A percentile compares a stretch with the other conserved stretches of the same genome.
These are phyloP conservation scores for Neurospora sp. DNA, from an alignment of 495 filamentous ascomycete species.

Conservation along the genomic window DNA sequence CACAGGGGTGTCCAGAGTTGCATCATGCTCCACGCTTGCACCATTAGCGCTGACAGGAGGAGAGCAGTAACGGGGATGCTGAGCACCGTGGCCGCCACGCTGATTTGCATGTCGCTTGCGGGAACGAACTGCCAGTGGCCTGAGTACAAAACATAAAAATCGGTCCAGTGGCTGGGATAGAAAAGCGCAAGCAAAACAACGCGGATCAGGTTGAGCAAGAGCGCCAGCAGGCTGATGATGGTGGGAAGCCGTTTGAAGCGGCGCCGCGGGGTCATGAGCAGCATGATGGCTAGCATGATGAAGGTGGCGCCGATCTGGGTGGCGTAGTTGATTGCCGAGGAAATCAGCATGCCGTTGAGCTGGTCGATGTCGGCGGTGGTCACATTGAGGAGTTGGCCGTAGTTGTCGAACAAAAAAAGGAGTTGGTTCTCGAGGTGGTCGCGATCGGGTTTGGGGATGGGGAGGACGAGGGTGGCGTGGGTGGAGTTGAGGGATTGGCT, in stretches of 20 bases:
- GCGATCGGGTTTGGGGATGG: not conserved
- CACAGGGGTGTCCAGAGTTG: slow-evolving; percentile 29
- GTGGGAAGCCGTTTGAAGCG: slow-evolving; percentile 14
- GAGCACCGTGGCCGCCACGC: slow-evolving; percentile 43
- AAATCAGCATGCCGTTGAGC: slow-evolving; percentile 33
- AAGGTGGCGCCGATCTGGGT: slow-evolving; percentile 64
- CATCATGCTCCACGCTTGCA: slow-evolving; percentile 64
- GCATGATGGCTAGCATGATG: slow-evolving; percentile 54
- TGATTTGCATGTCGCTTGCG: slow-evolving; percentile 35
- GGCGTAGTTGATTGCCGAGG: slow-evolving; percentile 57
- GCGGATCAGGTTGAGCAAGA: slow-evolving; percentile 48
- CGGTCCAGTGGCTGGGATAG: slow-evolving; percentile 46
- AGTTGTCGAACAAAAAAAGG: not conserved
- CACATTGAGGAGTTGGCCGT: slow-evolving; percentile 29
- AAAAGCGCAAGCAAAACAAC: slow-evolving; percentile 48
- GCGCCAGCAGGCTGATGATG: slow-evolving; percentile 16
- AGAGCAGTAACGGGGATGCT: slow-evolving; percentile 48
- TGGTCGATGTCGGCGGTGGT: slow-evolving; percentile 37
- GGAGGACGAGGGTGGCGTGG: not conserved
- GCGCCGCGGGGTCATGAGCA: slow-evolving; percentile 24
- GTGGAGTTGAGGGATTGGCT: not conserved
- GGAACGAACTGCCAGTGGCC: slow-evolving; percentile 46
- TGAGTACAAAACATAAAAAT: slow-evolving; percentile 49
- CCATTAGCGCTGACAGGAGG: slow-evolving; percentile 54
- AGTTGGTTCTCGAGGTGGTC: not conserved